Conservation (phyloP, 495 filamentous ascomycete genomes). For the Neurospora cerealis region DNA sequence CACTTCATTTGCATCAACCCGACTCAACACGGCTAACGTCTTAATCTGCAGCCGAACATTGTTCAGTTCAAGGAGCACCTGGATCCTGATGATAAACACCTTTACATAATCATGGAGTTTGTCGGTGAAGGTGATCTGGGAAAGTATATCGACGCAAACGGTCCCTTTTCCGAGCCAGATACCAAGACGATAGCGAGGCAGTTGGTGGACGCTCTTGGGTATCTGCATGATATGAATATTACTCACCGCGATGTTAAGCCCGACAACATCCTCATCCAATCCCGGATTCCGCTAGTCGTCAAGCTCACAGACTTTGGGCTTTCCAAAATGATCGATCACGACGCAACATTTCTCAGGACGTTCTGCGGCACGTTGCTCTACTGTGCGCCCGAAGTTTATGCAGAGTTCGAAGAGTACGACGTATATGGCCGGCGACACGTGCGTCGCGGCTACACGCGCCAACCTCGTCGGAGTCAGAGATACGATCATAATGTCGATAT, state of each 20-base stretch:
- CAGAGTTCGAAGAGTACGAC: slow-evolving; percentile 60
- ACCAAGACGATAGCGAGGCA: slow-evolving; percentile 64
- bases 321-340: slow-evolving; percentile 80
- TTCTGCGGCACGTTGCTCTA: slow-evolving; percentile 95
- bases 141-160: slow-evolving; percentile 49
- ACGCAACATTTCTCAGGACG: slow-evolving; percentile 78
- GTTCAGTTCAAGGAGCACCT: slow-evolving; percentile 81
- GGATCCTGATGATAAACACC: slow-evolving; percentile 65
- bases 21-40: slow-evolving; percentile 7
- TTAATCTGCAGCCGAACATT: slow-evolving; percentile 61
- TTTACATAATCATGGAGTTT: slow-evolving; percentile 91
- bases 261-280: slow-evolving; percentile 84
- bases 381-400: slow-evolving; percentile 93
- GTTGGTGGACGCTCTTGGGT: slow-evolving; percentile 71
- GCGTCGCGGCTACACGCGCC: slow-evolving; percentile 21
- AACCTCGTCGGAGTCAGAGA: slow-evolving; percentile 35
- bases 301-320: slow-evolving; percentile 89
- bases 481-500: slow-evolving; percentile 89
- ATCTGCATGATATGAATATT: slow-evolving; percentile 76
- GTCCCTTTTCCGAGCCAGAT: slow-evolving; percentile 54
- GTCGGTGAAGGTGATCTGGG: slow-evolving; percentile 80
- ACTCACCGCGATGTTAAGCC: slow-evolving; percentile 97
- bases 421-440: slow-evolving; percentile 31
- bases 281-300: slow-evolving; percentile 50
- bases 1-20: not conserved